Base-by-base conservation (phyloP, 768 basidiomycete genomes). In the Cystobasidium ongulense region DNA sequence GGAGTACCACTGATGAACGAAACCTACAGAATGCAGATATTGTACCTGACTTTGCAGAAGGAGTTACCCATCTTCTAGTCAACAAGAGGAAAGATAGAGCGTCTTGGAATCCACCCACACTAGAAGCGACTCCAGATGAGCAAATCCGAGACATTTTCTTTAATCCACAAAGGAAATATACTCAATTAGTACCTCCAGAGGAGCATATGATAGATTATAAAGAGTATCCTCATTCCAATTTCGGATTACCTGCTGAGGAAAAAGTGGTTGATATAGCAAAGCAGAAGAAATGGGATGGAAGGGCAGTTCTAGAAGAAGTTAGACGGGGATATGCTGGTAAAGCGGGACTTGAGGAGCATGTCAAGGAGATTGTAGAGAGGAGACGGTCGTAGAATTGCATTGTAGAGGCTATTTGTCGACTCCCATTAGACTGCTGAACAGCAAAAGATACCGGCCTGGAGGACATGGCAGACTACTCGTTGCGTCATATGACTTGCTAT, bases 31-130 rank as follows among this genome's bases (percentile, higher is more conserved):
- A 83, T 76, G 75, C 77, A n/a, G 87, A 86, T 63, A 89, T 88
- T 52, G 90, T 87, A 80, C 84, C 87, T 8, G 96, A 99, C 83
- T 97, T 99, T 82, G 76, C 83, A 63, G 86, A 85, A 25, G 95
- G 95, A 27, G 89, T 98, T 52, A 87, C 85, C 31, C 85, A 88
- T 46, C 86, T 91, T 39, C 80, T 89, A 79, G 85, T 53, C 54
- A 39, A 76, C 86, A 86, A 79, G 75, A 75, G 54, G 65, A 81
- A 84, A 77, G 75, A 68, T 33, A 76, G 41, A 67, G 75, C 76
- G 15, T 83, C 78, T 11, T 59, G 57, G 46, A 83, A 85, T 50
- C 18, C 53, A 27, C 39, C 53, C 5, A 33, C 36, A 27, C 75
- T 91, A 31, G 80, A 83, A 15, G 87, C 88, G 17, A 86, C 94